phyloP scores from a whole-genome alignment of 148 eudicot species.

The Vaccinium vitisidaea region DNA sequence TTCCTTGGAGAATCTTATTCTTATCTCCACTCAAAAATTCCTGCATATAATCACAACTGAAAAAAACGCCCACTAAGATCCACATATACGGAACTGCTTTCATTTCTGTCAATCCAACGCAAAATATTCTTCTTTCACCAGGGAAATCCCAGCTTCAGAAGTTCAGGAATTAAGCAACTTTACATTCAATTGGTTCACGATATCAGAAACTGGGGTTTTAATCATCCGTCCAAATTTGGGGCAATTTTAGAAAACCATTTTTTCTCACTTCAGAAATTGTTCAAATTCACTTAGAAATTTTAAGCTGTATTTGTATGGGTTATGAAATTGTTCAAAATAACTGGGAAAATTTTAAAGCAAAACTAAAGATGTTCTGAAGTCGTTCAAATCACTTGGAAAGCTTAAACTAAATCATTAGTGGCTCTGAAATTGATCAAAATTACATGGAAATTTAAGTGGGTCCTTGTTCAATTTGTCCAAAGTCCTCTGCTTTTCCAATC shows the following conservation, averaged over 20 bases:
- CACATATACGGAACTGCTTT: background rate
- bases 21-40: background rate
- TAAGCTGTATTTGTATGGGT: background rate
- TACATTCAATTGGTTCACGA: background rate
- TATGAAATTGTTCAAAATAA: slow-evolving; percentile 3
- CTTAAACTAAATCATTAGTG: background rate
- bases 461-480: slow-evolving; percentile 20
- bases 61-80: background rate
- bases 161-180: background rate
- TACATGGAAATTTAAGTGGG: background rate
- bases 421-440: background rate
- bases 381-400: background rate
- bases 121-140: background rate
- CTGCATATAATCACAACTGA: background rate
- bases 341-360: background rate
- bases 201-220: background rate
- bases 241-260: background rate
- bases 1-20: background rate
- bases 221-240: background rate
- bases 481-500: slow-evolving; percentile 9
- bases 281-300: background rate
- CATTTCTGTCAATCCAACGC: background rate
- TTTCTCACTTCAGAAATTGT: background rate
- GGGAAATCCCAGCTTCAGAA: background rate
- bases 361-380: background rate